Percentiles rank a stretch among this genome's conserved stretches.
These are phyloP conservation scores for Sphaerostilbella broomeana DNA, from an alignment of 2,329 filamentous ascomycete species.

Conservation along the genomic window DNA sequence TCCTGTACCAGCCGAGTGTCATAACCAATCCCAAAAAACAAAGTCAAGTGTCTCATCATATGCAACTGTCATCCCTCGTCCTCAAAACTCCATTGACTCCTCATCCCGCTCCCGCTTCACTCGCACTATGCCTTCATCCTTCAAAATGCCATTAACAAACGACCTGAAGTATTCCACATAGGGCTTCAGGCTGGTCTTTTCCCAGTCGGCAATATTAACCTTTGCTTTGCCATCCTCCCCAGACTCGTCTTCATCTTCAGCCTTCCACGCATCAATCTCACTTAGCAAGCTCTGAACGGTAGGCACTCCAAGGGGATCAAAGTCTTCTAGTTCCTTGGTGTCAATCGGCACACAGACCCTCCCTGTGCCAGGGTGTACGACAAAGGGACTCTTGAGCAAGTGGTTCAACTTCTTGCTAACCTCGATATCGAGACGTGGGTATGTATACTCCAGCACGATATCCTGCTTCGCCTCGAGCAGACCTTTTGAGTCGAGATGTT, in stretches of 20 bases:
- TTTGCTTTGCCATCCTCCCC: constrained; percentile 31
- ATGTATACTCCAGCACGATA: constrained; percentile 94
- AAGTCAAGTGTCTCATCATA: neutral
- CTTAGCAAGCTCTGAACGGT: constrained; percentile 74
- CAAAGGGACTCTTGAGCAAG: constrained; percentile 94
- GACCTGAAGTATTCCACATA: constrained; percentile 84
- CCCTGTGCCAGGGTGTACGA: constrained; percentile 90
- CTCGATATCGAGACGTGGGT: constrained; percentile 91
- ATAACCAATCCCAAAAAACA: neutral
- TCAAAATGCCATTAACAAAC: constrained; percentile 73
- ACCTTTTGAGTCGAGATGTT: constrained; percentile 63
- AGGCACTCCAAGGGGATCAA: constrained; percentile 83
- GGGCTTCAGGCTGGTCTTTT: constrained; percentile 91
- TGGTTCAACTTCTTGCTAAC: constrained; percentile 98
- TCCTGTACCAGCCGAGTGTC: neutral
- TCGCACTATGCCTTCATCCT: constrained; percentile 57
- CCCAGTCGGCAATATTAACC: constrained; percentile 66
- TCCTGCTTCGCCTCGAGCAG: constrained; percentile 90
- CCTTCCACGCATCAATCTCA: constrained; percentile 80
- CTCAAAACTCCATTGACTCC: constrained; percentile 46
- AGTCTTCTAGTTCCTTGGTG: constrained; percentile 62
- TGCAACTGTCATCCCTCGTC: neutral
- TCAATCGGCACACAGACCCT: constrained; percentile 95
- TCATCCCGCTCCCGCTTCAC: constrained; percentile 53
- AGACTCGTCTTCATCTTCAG: constrained; percentile 36